A percentile compares a stretch with the other conserved stretches of the same genome.
phyloP scores from a whole-genome alignment of 2,329 filamentous ascomycete species.

The Coniochaeta ligniaria region DNA sequence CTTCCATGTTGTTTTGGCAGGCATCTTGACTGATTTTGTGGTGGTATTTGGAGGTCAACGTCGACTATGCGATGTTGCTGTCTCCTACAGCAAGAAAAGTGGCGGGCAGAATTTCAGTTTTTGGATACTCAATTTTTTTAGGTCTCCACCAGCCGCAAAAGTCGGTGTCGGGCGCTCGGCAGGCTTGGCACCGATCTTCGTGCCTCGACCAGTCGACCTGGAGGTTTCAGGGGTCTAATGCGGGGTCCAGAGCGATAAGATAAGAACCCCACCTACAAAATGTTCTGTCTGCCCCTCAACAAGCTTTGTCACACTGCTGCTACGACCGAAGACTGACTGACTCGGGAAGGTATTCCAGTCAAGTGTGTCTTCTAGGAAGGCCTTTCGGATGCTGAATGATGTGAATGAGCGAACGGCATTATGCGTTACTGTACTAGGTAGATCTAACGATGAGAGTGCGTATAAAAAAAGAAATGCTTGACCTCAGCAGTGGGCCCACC shows the following conservation, averaged over 20 bases:
- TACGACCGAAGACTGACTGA: background rate
- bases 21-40: slow-evolving; percentile 10
- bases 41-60: background rate
- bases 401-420: background rate
- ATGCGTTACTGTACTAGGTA: background rate
- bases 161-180: background rate
- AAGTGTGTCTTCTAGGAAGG: background rate
- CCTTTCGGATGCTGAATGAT: background rate
- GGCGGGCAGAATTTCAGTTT: slow-evolving; percentile 1
- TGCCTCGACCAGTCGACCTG: background rate
- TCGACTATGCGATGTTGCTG: slow-evolving; percentile 1
- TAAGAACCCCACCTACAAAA: background rate
- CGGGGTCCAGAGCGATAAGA: background rate
- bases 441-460: background rate
- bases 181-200: background rate
- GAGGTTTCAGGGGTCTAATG: background rate
- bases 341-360: background rate
- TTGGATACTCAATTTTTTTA: background rate
- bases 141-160: background rate
- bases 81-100: background rate
- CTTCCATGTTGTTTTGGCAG: slow-evolving; percentile 17
- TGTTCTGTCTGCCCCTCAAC: background rate
- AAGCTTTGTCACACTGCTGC: background rate
- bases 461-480: background rate
- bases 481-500: background rate